Percentiles rank a stretch among this genome's conserved stretches.
These are phyloP conservation scores for Kappamyces sp. DNA, from an alignment of 192 early-diverging fungal species.

Conservation along the genomic window DNA sequence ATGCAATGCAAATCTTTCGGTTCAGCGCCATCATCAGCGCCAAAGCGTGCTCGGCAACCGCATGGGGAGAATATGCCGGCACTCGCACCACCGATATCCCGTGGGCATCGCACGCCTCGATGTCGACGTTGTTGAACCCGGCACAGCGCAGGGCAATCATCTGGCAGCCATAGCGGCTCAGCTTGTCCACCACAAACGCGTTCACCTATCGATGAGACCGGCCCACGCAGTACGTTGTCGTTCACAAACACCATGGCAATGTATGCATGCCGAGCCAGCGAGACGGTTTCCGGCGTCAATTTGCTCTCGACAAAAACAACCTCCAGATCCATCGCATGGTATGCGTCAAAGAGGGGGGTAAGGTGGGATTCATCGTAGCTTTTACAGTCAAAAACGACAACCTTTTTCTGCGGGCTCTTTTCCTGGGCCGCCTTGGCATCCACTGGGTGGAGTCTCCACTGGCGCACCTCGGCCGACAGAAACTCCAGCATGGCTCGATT, in stretches of 20 bases:
- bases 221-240: conserved; percentile 15
- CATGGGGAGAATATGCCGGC: conserved; percentile 43
- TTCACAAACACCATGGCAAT: conserved; percentile 48
- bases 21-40: conserved; percentile 37
- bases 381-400: conserved; percentile 11
- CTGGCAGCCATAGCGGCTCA: conserved; percentile 27
- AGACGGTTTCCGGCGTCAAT: conserved; percentile 11
- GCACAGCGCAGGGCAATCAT: conserved; percentile 44
- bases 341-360: not conserved
- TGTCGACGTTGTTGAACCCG: conserved; percentile 43
- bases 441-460: conserved; percentile 8
- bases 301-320: conserved; percentile 16
- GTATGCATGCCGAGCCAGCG: conserved; percentile 19
- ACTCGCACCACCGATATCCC: conserved; percentile 36
- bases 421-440: not conserved
- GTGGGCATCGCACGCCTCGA: conserved; percentile 24
- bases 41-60: conserved; percentile 45
- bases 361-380: conserved; percentile 7
- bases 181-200: conserved; percentile 22
- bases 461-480: conserved; percentile 7
- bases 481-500: conserved; percentile 1
- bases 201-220: not conserved
- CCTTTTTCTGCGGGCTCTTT: not conserved
- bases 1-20: conserved; percentile 36
- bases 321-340: conserved; percentile 3